phyloP scores from a whole-genome alignment of 2,329 filamentous ascomycete species.

The Aspergillus sergii region DNA sequence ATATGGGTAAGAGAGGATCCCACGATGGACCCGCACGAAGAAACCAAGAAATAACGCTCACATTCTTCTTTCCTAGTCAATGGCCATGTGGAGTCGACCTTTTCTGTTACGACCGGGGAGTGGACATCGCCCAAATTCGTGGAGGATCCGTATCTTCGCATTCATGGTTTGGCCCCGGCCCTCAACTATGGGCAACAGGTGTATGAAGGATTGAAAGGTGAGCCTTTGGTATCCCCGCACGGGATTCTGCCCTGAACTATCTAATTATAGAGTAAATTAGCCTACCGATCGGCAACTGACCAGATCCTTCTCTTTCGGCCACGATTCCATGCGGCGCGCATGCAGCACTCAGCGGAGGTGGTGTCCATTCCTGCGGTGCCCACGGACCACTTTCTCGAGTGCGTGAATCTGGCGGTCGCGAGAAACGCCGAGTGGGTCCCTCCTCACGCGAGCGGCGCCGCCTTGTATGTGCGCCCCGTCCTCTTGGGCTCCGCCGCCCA shows the following conservation, averaged over 20 bases:
- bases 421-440: conserved; percentile 9
- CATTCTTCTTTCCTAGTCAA: not conserved
- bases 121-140: conserved; percentile 57
- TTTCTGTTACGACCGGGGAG: not conserved
- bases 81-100: conserved; percentile 3
- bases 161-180: conserved; percentile 58
- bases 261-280: conserved; percentile 9
- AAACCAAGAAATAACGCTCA: not conserved
- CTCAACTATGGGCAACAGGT: conserved; percentile 59
- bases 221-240: not conserved
- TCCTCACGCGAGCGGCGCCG: conserved; percentile 26
- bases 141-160: conserved; percentile 54
- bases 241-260: not conserved
- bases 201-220: conserved; percentile 56
- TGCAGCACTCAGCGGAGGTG: conserved; percentile 28
- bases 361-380: conserved; percentile 37
- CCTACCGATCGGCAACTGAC: conserved; percentile 20
- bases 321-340: conserved; percentile 30
- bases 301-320: conserved; percentile 39
- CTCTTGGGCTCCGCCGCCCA: conserved; percentile 32
- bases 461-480: conserved; percentile 40
- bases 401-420: conserved; percentile 5
- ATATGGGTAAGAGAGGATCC: not conserved
- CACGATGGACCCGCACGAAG: not conserved
- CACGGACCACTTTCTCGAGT: conserved; percentile 28